Evolutionary conservation across 75 land plant genomes (phyloP).

Genomic region (Pinus taeda): DNA sequence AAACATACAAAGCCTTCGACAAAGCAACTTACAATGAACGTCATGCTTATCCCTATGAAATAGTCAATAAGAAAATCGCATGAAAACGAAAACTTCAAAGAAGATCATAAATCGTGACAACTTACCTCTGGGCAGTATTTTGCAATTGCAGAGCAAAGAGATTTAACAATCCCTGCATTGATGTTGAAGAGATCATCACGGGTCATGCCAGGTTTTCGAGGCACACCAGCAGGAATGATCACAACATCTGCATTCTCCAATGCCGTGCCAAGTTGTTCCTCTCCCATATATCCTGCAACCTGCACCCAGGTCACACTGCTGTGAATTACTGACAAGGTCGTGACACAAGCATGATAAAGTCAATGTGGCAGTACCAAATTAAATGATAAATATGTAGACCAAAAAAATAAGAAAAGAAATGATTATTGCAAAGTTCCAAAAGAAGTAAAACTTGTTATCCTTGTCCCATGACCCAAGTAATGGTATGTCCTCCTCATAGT

Average conservation of each 20-base stretch:
- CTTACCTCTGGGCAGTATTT: constrained; percentile 89
- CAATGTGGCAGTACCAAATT: too few species aligned
- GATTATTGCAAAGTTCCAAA: too few species aligned
- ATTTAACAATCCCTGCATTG: constrained; percentile 93
- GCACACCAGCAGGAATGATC: constrained; percentile 97
- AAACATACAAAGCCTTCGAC: not conserved
- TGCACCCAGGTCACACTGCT: constrained; percentile 7
- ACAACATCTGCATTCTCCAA: constrained; percentile 88
- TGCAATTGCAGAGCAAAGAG: constrained; percentile 76
- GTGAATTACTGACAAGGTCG: too few species aligned
- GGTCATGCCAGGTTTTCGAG: constrained; percentile 98
- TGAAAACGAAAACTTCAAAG: not conserved
- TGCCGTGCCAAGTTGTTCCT: constrained; percentile 75
- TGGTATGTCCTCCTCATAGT: too few species aligned
- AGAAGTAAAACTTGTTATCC: too few species aligned
- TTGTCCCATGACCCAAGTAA: too few species aligned
- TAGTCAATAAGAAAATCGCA: not conserved
- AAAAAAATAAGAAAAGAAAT: too few species aligned
- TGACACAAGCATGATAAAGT: too few species aligned
- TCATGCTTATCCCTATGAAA: not conserved
- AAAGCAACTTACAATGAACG: not conserved
- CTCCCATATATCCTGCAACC: constrained; percentile 81
- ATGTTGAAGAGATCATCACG: constrained; percentile 98
- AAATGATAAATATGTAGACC: too few species aligned
- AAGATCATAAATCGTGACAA: not conserved